Percentiles rank a stretch among this genome's conserved stretches.
Conservation (phyloP, 257 asterid genomes). For the Asclepias syriaca region DNA sequence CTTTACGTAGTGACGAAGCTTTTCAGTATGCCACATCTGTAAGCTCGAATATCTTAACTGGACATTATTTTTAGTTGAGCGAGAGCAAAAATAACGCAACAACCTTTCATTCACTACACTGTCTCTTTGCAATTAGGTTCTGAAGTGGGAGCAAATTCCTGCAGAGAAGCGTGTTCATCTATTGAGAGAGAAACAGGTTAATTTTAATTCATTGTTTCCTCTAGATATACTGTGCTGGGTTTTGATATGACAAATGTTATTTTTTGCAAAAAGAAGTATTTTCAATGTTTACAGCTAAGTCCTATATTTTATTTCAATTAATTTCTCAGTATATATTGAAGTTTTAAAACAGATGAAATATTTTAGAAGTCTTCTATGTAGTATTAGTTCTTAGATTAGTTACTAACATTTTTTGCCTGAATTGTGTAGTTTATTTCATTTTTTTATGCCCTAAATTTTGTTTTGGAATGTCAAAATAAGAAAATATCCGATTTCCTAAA, state of each 20-base stretch:
- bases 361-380: neutral
- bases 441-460: neutral
- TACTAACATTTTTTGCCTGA: neutral
- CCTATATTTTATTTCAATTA: neutral
- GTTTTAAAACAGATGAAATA: neutral
- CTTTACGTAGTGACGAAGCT: slow-evolving; percentile 68
- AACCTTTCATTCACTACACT: neutral
- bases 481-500: neutral
- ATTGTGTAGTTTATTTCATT: no score
- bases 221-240: neutral
- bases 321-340: neutral
- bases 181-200: slow-evolving; percentile 87
- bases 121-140: slow-evolving; percentile 38
- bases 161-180: slow-evolving; percentile 84
- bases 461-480: neutral
- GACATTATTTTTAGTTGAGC: slow-evolving; percentile 4
- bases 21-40: slow-evolving; percentile 72
- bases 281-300: neutral
- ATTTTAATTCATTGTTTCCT: neutral
- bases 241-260: neutral
- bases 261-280: neutral
- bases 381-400: neutral
- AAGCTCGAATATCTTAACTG: slow-evolving; percentile 28
- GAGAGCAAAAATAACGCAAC: neutral
- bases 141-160: slow-evolving; percentile 85